Base-by-base conservation (phyloP, 352 stramenopile species). In the Globisporangium perplexum region DNA sequence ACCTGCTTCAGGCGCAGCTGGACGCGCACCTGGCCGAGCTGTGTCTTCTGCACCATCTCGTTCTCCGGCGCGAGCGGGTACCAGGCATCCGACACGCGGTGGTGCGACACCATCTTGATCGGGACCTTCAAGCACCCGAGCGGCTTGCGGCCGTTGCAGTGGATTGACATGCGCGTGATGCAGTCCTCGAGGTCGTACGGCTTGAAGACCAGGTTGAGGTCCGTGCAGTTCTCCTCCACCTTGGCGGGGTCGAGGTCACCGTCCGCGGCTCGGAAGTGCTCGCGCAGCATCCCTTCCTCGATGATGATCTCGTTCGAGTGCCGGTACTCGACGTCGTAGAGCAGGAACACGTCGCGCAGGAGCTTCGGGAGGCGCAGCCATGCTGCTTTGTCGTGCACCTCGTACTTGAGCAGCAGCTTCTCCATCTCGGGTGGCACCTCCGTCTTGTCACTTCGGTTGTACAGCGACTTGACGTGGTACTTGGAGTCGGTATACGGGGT, bases 281-380 rank as follows among this genome's bases (percentile, higher is more conserved):
- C 79, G 17, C 79, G 72, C 26, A 86, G 61, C 47, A 90, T 58
- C 0, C 69, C 62, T 65, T 86, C 77, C 36, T 90, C 79, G 22
- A 74, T 66, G 48, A 88, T 77, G 12, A 68, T 68, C 56, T 90
- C 79, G 39, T 80, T 68, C 4, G 62, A 59, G 47, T 88, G 68
- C 38, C 64, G 65, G 28, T 88, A 90, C 59, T 88, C 76, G 14
- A 90, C 58, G 38, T 88, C 79, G 28, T 88, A 90, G 3, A 90
- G 57, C 50, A 90, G 52, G 39, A 90, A 88, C 2, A 86, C 38
- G 44, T 90, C 79, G 24, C 79, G 79, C 2, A 73, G 64, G 7
- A 53, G 47, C 53, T 60, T 74, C 0, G 74, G 68, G 18, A 86
- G 50, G 7, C 59, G 62, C 7, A 83, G 46, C 79, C 79, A 90